Evolutionary conservation across 805 yeast species (phyloP), one percentile per base, ranked within the genome.

Genomic region (Ogataea sp.): DNA sequence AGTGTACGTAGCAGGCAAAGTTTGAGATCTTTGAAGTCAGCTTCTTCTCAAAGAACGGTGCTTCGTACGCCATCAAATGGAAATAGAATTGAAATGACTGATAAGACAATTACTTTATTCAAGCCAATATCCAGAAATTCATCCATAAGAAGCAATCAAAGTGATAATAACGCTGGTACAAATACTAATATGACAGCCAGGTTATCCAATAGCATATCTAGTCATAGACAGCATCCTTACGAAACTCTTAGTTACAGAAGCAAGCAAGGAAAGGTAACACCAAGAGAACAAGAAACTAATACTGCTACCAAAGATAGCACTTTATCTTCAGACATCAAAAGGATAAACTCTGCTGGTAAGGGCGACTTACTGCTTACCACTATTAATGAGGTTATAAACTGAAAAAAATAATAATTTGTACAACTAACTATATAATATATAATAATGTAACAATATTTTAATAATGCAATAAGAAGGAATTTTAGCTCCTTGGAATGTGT

Each of bases 21-120:
- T 30, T 30, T 30, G 16, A 5, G 33, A 7, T 30, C 33, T 8
- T 30, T 30, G 21, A 25, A 29, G 21, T 31, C 40, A 6, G 37
- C 41, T 5, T 28, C 37, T 6, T 16, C 38, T 11, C 17, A 37
- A 7, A 32, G 36, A 20, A 16, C 26, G 16, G 27, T 32, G 14
- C 17, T 16, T 6, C 30, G 40, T 8, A 29, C 31, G 4, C 31
- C 26, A 31, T 38, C 40, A 8, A 23, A 16, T 33, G 42, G 43
- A 2, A 51, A 45, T 17, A 44, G 43, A 20, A 53, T 56, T 24
- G 46, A 51, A 18, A 34, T 44, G 4, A 44, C 45, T 15, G 50
- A 55, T 26, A 50, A 49, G 31, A 61, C 65, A 9, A 57, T 58
- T 36, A 61, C 64, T 2, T 39, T 61, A 20, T 61, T 50, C 45